A percentile compares a stretch with the other conserved stretches of the same genome.
These are phyloP conservation scores for Nidula niveotomentosa DNA, from an alignment of 1,284 basidiomycete species.

Conservation along the genomic window DNA sequence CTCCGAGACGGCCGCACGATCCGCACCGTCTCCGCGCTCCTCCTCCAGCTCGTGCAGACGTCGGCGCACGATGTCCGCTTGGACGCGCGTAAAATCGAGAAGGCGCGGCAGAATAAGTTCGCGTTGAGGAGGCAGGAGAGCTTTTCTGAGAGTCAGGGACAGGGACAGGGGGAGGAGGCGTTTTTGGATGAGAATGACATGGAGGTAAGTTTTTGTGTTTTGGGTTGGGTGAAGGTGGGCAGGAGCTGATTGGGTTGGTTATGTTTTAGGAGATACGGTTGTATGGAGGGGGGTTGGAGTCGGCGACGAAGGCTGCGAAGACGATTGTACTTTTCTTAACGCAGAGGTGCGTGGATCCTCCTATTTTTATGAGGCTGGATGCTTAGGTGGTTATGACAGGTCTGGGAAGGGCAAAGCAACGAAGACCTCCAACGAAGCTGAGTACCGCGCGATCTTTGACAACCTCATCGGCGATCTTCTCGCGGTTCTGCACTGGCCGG, in stretches of 20 bases:
- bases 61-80: conserved; percentile 80
- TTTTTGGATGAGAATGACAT: conserved; percentile 67
- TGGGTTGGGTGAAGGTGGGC: neutral
- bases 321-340: conserved; percentile 86
- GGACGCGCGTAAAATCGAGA: conserved; percentile 59
- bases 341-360: conserved; percentile 50
- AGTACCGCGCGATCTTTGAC: conserved; percentile 90
- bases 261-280: conserved; percentile 63
- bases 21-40: conserved; percentile 87
- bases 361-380: neutral
- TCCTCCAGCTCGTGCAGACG: conserved; percentile 95
- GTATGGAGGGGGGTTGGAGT: conserved; percentile 69
- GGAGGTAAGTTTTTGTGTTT: conserved; percentile 41
- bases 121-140: conserved; percentile 62
- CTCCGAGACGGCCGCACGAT: conserved; percentile 84
- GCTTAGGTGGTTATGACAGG: conserved; percentile 26
- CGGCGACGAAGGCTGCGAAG: conserved; percentile 80
- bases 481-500: conserved; percentile 89
- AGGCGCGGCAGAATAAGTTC: conserved; percentile 59
- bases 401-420: conserved; percentile 82
- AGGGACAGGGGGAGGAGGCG: conserved; percentile 30
- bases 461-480: conserved; percentile 88
- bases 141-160: conserved; percentile 40
- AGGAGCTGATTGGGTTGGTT: conserved; percentile 69
- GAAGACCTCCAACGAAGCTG: conserved; percentile 87